phyloP scores from a whole-genome alignment of 1,284 basidiomycete species.

The Schizophyllum amplum region DNA sequence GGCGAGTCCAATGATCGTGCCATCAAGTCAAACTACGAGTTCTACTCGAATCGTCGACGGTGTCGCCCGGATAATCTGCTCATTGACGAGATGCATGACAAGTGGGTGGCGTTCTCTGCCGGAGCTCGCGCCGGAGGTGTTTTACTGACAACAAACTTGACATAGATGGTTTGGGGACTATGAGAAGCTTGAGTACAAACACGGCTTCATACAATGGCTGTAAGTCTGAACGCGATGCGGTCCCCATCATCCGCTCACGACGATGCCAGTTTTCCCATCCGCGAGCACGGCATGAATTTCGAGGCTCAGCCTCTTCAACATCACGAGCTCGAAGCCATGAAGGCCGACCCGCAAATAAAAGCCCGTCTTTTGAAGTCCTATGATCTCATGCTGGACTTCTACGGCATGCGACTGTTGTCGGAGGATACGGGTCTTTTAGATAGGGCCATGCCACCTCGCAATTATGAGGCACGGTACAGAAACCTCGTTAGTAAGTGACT shows the following conservation, averaged over 20 bases:
- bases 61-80: conserved; percentile 55
- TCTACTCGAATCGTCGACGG: conserved; percentile 50
- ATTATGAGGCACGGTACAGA: conserved; percentile 42
- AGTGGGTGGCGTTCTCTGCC: conserved; percentile 27
- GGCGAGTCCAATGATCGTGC: conserved; percentile 29
- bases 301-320: conserved; percentile 55
- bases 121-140: neutral
- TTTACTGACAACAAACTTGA: neutral
- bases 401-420: conserved; percentile 57
- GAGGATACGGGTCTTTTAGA: conserved; percentile 48
- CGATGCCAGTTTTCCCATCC: conserved; percentile 51
- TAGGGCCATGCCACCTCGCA: conserved; percentile 34
- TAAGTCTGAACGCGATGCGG: no score
- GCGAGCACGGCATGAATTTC: conserved; percentile 63
- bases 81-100: conserved; percentile 56
- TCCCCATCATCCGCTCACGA: conserved; percentile 5
- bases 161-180: conserved; percentile 58
- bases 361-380: conserved; percentile 53
- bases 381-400: conserved; percentile 67
- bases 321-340: conserved; percentile 60
- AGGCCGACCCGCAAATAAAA: conserved; percentile 38
- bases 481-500: conserved; percentile 57
- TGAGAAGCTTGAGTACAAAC: conserved; percentile 55
- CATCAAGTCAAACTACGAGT: conserved; percentile 45
- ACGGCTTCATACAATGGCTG: conserved; percentile 73